These are phyloP conservation scores for Fusarium bulbicola DNA, from an alignment of 2,329 filamentous ascomycete genomes.

Conservation along the genomic window DNA sequence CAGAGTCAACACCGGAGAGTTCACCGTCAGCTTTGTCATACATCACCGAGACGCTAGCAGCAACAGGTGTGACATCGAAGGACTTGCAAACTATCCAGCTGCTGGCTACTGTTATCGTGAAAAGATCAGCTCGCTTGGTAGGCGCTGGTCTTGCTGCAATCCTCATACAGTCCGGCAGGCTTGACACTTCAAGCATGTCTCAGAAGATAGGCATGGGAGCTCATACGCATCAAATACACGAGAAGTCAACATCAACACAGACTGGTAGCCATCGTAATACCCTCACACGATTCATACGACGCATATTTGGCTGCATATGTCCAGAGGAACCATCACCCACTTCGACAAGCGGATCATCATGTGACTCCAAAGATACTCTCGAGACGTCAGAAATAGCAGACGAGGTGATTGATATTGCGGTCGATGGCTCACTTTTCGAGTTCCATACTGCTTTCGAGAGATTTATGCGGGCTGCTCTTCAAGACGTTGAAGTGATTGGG, in stretches of 20 bases:
- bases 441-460: constrained; percentile 1
- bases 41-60: fast-evolving
- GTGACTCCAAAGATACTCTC: background rate
- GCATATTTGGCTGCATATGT: background rate
- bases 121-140: constrained; percentile 3
- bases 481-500: background rate
- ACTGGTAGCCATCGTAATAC: fast-evolving
- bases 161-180: background rate
- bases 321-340: fast-evolving
- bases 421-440: constrained; percentile 6
- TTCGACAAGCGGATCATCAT: background rate
- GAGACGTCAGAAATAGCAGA: background rate
- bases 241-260: fast-evolving
- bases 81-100: background rate
- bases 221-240: background rate
- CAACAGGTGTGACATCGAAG: background rate
- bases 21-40: background rate
- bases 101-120: background rate
- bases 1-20: background rate
- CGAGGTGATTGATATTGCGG: background rate
- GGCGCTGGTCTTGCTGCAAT: constrained; percentile 4
- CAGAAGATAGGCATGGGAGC: background rate
- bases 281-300: fast-evolving
- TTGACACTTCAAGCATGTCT: background rate
- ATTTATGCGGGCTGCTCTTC: background rate